A percentile compares a stretch with the other conserved stretches of the same genome.
Conservation (phyloP, 176 grass and related monocot genomes). For the Puya raimondii region DNA sequence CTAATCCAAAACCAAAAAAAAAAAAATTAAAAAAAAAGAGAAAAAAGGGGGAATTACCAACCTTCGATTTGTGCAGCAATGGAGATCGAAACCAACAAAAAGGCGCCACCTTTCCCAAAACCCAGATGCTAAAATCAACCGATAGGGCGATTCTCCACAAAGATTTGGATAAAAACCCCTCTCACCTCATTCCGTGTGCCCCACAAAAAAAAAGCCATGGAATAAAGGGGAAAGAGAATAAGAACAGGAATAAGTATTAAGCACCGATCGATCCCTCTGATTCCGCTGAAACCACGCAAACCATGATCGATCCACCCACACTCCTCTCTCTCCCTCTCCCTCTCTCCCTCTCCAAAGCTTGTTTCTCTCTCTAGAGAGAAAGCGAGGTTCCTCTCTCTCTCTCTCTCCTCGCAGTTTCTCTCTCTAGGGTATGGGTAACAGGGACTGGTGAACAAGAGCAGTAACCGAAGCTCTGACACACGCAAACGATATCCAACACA, state of each 20-base stretch:
- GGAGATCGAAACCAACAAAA: not conserved
- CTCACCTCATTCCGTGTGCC: not conserved
- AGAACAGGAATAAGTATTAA: not conserved
- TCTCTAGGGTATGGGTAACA: not conserved
- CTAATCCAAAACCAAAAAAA: not conserved
- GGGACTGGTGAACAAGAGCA: not conserved
- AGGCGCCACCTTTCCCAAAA: constrained; percentile 1
- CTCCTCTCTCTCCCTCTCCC: not conserved
- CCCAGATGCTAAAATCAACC: not conserved
- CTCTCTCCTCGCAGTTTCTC: not conserved
- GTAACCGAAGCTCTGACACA: constrained; percentile 1
- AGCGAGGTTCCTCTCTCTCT: not conserved
- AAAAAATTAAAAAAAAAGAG: not conserved
- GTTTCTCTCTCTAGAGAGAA: not conserved
- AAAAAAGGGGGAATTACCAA: not conserved
- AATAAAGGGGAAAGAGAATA: not conserved
- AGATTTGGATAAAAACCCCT: not conserved
- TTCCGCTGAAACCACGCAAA: not conserved
- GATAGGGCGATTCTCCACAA: not conserved
- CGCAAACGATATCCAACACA: not conserved
- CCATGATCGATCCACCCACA: not conserved
- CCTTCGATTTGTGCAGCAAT: not conserved
- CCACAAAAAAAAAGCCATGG: not conserved
- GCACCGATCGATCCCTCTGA: not conserved
- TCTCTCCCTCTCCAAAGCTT: not conserved